Percentiles rank a stretch among this genome's conserved stretches.
Evolutionary conservation across 371 early-diverging fungal species (phyloP).

Genomic region (Syncephalastrum racemosum): DNA sequence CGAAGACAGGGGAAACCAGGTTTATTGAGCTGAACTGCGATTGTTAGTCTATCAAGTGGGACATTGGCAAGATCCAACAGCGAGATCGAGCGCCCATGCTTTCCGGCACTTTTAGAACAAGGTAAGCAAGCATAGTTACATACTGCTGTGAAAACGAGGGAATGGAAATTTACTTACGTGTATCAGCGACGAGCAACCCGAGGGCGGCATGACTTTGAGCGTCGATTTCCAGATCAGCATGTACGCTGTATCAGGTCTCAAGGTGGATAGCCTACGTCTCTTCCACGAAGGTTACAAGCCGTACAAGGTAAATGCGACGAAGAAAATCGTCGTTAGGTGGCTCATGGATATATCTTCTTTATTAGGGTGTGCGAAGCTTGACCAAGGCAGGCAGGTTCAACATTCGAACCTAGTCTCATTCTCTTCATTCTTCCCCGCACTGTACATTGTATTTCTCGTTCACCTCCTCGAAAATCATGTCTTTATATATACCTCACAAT

Average conservation of each 20-base stretch:
- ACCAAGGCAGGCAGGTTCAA: slow-evolving; percentile 78
- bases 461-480: too few species aligned
- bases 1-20: background rate
- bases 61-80: slow-evolving; percentile 61
- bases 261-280: slow-evolving; percentile 74
- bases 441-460: too few species aligned
- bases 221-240: slow-evolving; percentile 75
- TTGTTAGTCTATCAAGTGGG: slow-evolving; percentile 61
- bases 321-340: background rate
- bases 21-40: background rate
- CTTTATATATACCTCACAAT: too few species aligned
- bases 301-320: slow-evolving; percentile 58
- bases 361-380: slow-evolving; percentile 69
- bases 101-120: slow-evolving; percentile 63
- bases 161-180: background rate
- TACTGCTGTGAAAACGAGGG: background rate
- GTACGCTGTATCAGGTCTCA: slow-evolving; percentile 73
- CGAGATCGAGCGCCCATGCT: slow-evolving; percentile 62
- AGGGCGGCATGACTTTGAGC: slow-evolving; percentile 57
- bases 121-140: slow-evolving; percentile 20
- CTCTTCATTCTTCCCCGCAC: too few species aligned
- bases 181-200: slow-evolving; percentile 50
- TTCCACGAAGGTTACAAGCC: slow-evolving; percentile 82
- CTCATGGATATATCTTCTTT: background rate
- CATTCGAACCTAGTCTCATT: slow-evolving; percentile 52